phyloP scores from a whole-genome alignment of 768 basidiomycete species.

The Tylopilus sp. region DNA sequence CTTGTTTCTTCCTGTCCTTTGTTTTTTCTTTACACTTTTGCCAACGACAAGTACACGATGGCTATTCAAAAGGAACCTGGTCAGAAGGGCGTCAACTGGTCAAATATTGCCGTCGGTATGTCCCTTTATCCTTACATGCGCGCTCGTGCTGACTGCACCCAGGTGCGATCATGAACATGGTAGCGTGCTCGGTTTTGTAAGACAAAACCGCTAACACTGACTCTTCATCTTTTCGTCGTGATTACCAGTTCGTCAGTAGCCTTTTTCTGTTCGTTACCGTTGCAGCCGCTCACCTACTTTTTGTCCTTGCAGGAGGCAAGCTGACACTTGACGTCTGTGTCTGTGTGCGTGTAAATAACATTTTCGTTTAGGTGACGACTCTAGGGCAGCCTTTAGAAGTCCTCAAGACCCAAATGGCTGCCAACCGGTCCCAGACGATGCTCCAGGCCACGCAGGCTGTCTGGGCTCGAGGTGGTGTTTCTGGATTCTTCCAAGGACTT shows the following conservation, averaged over 20 bases:
- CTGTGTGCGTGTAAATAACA: background rate
- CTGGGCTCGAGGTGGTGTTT: conserved; percentile 86
- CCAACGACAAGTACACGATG: conserved; percentile 44
- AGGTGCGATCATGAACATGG: conserved; percentile 99
- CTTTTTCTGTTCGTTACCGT: background rate
- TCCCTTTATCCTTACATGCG: conserved; percentile 19
- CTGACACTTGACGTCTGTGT: conserved; percentile 14
- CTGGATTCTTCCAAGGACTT: conserved; percentile 95
- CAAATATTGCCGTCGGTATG: conserved; percentile 92
- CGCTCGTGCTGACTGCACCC: conserved; percentile 17
- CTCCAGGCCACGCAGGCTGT: conserved; percentile 77
- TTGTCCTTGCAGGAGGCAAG: conserved; percentile 62
- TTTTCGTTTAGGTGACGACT: conserved; percentile 75
- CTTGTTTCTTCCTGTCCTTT: conserved; percentile 7
- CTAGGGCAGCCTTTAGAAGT: conserved; percentile 98
- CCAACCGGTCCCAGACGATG: conserved; percentile 92
- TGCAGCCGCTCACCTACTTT: conserved; percentile 12
- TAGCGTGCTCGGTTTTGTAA: conserved; percentile 42
- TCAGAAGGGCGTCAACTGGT: conserved; percentile 90
- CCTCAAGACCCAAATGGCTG: conserved; percentile 99
- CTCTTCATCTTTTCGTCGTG: background rate
- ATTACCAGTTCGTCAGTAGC: conserved; percentile 44
- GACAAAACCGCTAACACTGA: conserved; percentile 7
- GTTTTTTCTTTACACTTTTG: conserved; percentile 11
- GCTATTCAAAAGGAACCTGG: conserved; percentile 84